Percentiles rank a stretch among this genome's conserved stretches.
Evolutionary conservation across 1,139 yeast genomes (phyloP).

Genomic region (Scheffersomyces lignicola): DNA sequence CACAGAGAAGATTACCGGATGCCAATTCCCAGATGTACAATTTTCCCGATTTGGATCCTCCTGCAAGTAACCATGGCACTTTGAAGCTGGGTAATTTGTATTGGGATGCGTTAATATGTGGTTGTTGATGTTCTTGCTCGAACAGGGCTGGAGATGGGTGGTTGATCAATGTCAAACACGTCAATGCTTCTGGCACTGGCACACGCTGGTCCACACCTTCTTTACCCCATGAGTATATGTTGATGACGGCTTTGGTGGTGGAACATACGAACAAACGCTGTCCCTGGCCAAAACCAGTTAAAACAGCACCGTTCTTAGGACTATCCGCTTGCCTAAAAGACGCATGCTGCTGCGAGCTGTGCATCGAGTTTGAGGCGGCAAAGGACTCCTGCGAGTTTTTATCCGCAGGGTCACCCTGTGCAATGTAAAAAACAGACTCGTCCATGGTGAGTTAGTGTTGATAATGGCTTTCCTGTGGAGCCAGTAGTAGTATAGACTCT

Average conservation of each 20-base stretch:
- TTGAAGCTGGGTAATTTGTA: slow-evolving; percentile 34
- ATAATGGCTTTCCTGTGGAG: not conserved
- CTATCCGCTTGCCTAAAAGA: slow-evolving; percentile 58
- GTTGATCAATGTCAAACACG: slow-evolving; percentile 54
- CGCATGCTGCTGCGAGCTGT: slow-evolving; percentile 49
- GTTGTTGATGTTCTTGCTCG: slow-evolving; percentile 3
- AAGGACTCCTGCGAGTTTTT: slow-evolving; percentile 48
- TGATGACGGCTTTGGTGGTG: slow-evolving; percentile 67
- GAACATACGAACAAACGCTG: slow-evolving; percentile 62
- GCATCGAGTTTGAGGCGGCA: slow-evolving; percentile 51
- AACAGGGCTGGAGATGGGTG: slow-evolving; percentile 24
- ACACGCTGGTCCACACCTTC: slow-evolving; percentile 82
- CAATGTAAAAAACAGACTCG: slow-evolving; percentile 57
- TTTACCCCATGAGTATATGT: slow-evolving; percentile 73
- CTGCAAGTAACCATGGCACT: slow-evolving; percentile 70
- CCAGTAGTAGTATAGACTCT: not conserved
- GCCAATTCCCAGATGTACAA: slow-evolving; percentile 81
- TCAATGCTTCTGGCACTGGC: slow-evolving; percentile 80
- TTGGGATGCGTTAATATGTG: not conserved
- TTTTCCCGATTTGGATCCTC: slow-evolving; percentile 72
- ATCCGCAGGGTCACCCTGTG: slow-evolving; percentile 51
- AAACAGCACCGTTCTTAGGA: slow-evolving; percentile 44
- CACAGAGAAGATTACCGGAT: slow-evolving; percentile 75
- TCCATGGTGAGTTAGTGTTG: slow-evolving; percentile 41
- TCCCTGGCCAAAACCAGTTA: slow-evolving; percentile 44